phyloP scores from a whole-genome alignment of 2,329 filamentous ascomycete species.

The Elsinoe necatrix region DNA sequence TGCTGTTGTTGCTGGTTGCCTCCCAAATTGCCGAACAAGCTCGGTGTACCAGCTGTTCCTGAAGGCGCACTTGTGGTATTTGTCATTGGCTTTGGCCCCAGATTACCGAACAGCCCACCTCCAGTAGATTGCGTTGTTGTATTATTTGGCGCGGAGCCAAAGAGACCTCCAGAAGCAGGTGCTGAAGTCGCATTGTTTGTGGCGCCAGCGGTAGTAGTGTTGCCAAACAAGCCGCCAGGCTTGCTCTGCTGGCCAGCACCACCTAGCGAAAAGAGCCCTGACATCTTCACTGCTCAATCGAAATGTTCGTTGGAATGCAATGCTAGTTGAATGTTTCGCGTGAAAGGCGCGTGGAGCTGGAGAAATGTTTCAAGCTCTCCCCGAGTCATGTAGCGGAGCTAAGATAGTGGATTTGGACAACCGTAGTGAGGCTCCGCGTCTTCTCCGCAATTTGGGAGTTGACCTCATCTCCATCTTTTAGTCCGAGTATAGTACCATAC shows the following conservation, averaged over 20 bases:
- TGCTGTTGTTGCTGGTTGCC: constrained; percentile 3
- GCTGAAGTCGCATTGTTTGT: constrained; percentile 8
- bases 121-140: not conserved
- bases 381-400: constrained; percentile 1
- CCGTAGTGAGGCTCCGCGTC: not conserved
- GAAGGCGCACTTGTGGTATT: not conserved
- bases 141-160: not conserved
- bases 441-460: constrained; percentile 2
- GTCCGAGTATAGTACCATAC: not conserved
- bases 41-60: not conserved
- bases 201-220: not conserved
- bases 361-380: constrained; percentile 13
- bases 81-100: not conserved
- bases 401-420: not conserved
- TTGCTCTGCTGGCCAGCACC: constrained; percentile 1
- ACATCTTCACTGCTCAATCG: not conserved
- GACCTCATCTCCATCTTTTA: constrained; percentile 1
- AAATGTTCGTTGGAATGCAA: not conserved
- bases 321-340: not conserved
- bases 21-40: constrained; percentile 8
- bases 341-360: constrained; percentile 7
- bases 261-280: not conserved
- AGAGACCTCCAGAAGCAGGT: not conserved
- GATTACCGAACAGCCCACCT: not conserved
- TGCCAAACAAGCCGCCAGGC: not conserved